Evolutionary conservation across 169 alveolate genomes (phyloP).

Genomic region (Pseudocohnilembus persalinus): DNA sequence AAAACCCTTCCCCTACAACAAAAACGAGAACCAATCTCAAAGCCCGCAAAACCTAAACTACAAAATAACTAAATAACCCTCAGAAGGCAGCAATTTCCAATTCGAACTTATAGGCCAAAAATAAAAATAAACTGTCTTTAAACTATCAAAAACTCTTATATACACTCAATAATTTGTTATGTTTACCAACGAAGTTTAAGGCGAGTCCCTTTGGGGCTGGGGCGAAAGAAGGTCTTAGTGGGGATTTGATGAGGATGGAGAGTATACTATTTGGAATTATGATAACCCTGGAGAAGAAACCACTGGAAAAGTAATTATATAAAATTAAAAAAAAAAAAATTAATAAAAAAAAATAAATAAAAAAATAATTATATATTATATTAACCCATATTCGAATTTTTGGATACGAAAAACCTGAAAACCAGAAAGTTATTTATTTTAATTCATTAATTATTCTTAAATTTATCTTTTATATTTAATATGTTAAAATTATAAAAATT

Average conservation of each 20-base stretch:
- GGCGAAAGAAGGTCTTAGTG: constrained; percentile 78
- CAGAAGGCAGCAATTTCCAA: too few relatives aligned
- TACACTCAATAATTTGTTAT: background rate
- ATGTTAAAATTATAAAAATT: too few relatives aligned
- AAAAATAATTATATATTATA: too few relatives aligned
- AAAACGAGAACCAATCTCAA: background rate
- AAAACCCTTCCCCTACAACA: background rate
- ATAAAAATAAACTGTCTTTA: background rate
- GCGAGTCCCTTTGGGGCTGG: constrained; percentile 63
- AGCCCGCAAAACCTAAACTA: background rate
- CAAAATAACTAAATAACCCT: background rate
- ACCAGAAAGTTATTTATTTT: too few relatives aligned
- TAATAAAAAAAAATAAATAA: too few relatives aligned
- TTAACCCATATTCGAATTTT: too few relatives aligned
- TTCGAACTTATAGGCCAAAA: background rate
- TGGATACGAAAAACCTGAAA: too few relatives aligned
- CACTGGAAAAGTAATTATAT: constrained; percentile 51
- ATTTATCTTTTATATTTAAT: too few relatives aligned
- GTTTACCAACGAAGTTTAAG: background rate
- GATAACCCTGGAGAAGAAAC: constrained; percentile 68
- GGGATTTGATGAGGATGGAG: constrained; percentile 59
- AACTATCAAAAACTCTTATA: background rate
- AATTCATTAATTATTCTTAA: too few relatives aligned
- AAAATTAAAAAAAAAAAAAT: too few relatives aligned
- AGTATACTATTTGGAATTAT: constrained; percentile 80